Conservation (phyloP, 768 basidiomycete genomes). For the Nevesoporus exiguus region DNA sequence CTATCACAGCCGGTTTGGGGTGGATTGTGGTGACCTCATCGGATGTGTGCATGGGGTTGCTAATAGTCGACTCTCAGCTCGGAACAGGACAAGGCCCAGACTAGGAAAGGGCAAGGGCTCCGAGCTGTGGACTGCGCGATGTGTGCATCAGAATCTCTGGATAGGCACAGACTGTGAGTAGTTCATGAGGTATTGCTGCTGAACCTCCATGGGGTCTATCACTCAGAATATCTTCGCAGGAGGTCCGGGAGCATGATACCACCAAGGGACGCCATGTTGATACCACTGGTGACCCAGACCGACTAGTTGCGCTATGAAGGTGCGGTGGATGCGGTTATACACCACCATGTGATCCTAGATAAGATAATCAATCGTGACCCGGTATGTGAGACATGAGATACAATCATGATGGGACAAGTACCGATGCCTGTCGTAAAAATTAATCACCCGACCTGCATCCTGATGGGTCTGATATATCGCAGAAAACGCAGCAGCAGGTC, state of each 20-base stretch:
- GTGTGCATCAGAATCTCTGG: conserved; percentile 20
- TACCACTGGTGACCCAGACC: conserved; percentile 36
- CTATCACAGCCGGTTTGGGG: conserved; percentile 82
- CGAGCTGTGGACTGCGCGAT: conserved; percentile 15
- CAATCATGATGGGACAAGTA: too few species aligned
- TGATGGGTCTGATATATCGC: too few species aligned
- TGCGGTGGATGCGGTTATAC: conserved; percentile 14
- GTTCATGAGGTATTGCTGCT: conserved; percentile 29
- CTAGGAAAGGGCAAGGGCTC: conserved; percentile 7
- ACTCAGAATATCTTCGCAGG: conserved; percentile 21
- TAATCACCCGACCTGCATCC: too few species aligned
- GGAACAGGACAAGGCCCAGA: background rate
- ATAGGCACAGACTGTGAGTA: conserved; percentile 26
- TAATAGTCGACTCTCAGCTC: background rate
- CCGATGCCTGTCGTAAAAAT: too few species aligned
- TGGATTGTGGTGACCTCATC: conserved; percentile 58
- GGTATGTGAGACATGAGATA: too few species aligned
- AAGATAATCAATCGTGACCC: conserved; percentile 1
- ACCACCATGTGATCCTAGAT: conserved; percentile 19
- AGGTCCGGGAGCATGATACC: conserved; percentile 39
- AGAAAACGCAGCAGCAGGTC: too few species aligned
- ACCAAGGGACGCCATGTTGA: too few species aligned
- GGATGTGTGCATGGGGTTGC: conserved; percentile 19
- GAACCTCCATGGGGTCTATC: conserved; percentile 34
- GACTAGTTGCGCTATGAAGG: conserved; percentile 30